Conservation (phyloP, 2,329 filamentous ascomycete genomes). For the Verticillium albo-atrum region DNA sequence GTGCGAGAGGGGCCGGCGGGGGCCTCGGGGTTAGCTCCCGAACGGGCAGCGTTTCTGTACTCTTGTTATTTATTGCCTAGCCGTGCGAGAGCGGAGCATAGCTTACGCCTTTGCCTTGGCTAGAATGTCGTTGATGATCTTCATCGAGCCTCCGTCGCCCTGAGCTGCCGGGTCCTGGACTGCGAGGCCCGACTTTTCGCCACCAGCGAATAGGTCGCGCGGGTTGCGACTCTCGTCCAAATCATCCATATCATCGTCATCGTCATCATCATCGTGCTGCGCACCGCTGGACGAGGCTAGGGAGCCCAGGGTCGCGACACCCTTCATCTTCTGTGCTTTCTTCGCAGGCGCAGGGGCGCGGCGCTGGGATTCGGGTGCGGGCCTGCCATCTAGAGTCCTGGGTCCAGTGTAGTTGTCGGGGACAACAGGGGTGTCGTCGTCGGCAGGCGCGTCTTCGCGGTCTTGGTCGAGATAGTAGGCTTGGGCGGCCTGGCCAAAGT, state of each 20-base stretch:
- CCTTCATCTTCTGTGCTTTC: slow-evolving; percentile 48
- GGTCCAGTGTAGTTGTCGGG: slow-evolving; percentile 52
- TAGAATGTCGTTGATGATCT: slow-evolving; percentile 59
- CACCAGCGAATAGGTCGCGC: slow-evolving; percentile 74
- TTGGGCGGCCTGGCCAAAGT: slow-evolving; percentile 57
- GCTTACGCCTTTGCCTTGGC: slow-evolving; percentile 58
- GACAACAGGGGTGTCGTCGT: slow-evolving; percentile 13
- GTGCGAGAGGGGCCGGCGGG: slow-evolving; percentile 47
- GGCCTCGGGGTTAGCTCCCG: slow-evolving; percentile 36
- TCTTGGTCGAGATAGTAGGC: slow-evolving; percentile 59
- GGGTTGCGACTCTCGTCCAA: slow-evolving; percentile 54
- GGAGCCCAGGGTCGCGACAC: slow-evolving; percentile 58
- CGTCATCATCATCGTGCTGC: slow-evolving; percentile 55
- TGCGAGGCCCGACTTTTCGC: slow-evolving; percentile 74
- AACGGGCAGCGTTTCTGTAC: slow-evolving; percentile 53
- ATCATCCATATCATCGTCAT: slow-evolving; percentile 50
- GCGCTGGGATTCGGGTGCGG: slow-evolving; percentile 37
- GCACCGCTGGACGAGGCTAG: slow-evolving; percentile 37
- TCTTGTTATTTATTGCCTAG: background rate
- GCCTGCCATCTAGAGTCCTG: slow-evolving; percentile 58
- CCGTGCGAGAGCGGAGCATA: background rate
- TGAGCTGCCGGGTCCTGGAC: slow-evolving; percentile 56
- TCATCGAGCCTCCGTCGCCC: slow-evolving; percentile 41
- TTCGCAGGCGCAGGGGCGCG: slow-evolving; percentile 18
- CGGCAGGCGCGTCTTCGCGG: slow-evolving; percentile 35